A percentile compares a stretch with the other conserved stretches of the same genome.
phyloP scores from a whole-genome alignment of 306 rosid genomes.

The Corylus americana region DNA sequence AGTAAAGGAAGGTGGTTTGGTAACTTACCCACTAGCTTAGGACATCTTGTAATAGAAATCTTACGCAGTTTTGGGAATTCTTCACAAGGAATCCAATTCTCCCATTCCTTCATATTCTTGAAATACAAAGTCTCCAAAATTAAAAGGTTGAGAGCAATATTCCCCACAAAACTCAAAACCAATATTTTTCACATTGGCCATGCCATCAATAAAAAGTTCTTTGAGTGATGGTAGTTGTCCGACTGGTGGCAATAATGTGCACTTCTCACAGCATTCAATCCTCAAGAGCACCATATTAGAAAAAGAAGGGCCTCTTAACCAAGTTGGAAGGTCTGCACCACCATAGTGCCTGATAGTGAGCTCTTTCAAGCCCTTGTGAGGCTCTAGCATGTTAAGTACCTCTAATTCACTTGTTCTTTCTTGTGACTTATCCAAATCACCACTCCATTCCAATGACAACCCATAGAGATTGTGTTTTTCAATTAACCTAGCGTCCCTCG shows the following conservation, averaged over 20 bases:
- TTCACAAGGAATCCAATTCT: neutral
- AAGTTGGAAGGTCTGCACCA: neutral
- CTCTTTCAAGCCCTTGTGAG: neutral
- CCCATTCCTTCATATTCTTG: neutral
- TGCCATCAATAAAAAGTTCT: neutral
- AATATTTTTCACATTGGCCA: neutral
- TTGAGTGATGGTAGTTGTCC: neutral
- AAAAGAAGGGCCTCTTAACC: neutral
- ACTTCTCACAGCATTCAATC: neutral
- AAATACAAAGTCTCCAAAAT: neutral
- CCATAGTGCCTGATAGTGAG: neutral
- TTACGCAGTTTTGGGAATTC: neutral
- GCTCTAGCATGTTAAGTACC: neutral
- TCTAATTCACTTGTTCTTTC: neutral
- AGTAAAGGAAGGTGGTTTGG: neutral
- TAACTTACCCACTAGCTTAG: neutral
- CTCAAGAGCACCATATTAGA: neutral
- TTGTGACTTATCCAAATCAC: too few species aligned
- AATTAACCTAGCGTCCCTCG: neutral
- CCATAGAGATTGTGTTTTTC: neutral
- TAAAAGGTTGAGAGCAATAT: neutral
- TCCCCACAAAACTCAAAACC: conserved; percentile 13
- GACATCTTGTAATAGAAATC: neutral
- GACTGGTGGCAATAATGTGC: neutral
- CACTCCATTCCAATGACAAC: neutral